These are phyloP conservation scores for Akebia trifoliata DNA, from an alignment of 164 flowering plant genomes.

Conservation along the genomic window DNA sequence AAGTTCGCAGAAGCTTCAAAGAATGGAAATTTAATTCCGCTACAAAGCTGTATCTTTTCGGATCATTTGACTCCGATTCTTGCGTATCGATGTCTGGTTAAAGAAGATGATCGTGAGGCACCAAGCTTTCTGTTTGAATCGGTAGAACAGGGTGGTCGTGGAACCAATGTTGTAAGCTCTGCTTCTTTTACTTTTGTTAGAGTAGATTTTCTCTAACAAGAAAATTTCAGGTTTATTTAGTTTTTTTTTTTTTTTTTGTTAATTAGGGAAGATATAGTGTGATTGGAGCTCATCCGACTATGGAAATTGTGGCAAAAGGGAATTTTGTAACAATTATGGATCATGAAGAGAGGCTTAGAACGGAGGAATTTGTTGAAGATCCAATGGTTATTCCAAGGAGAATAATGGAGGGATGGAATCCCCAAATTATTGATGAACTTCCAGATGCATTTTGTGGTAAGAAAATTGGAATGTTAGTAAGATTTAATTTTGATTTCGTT, in stretches of 20 bases:
- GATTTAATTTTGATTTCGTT: not conserved
- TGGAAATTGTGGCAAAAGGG: conserved; percentile 80
- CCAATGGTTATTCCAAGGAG: conserved; percentile 61
- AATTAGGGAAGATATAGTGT: conserved; percentile 81
- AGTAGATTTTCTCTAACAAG: too few species aligned
- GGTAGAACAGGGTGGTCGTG: conserved; percentile 56
- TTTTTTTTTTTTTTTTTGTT: conserved; percentile 5
- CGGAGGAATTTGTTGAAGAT: conserved; percentile 67
- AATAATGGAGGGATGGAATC: conserved; percentile 64
- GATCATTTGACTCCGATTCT: conserved; percentile 84
- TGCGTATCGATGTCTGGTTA: conserved; percentile 83
- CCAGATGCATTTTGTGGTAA: conserved; percentile 82
- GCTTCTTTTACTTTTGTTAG: not conserved
- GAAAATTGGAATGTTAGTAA: not conserved
- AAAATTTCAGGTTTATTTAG: not conserved
- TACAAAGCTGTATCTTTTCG: conserved; percentile 61
- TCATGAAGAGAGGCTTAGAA: conserved; percentile 50
- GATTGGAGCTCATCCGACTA: conserved; percentile 77
- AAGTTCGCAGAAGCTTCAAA: conserved; percentile 59
- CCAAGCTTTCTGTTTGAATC: conserved; percentile 86
- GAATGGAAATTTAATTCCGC: conserved; percentile 64
- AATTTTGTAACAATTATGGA: conserved; percentile 70
- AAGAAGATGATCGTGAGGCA: conserved; percentile 71
- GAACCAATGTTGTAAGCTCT: conserved; percentile 49
- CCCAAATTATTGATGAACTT: conserved; percentile 66